Base-by-base conservation (phyloP, 371 early-diverging fungal species). In the Rhizopus stolonifer region DNA sequence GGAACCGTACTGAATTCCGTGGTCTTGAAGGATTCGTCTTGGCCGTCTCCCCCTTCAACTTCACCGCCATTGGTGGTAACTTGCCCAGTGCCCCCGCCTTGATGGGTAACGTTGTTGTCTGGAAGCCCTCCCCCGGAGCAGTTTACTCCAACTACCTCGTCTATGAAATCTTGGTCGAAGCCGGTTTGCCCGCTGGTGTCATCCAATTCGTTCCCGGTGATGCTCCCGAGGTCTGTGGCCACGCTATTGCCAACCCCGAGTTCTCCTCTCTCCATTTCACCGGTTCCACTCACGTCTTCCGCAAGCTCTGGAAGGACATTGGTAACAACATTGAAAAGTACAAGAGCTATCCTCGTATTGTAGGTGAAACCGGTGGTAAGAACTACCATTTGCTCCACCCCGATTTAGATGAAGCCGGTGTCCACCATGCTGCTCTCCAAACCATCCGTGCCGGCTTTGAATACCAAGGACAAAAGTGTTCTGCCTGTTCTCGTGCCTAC, bases 331-430 rank as follows among this genome's bases (percentile, higher is more conserved):
- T 97, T 46, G 88, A 94, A 54, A 79, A 61, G 42, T 98, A 96
- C 83, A 82, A 82, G 69, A 83, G 86, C 49, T 98, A 95, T 70
- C 99, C 99, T 44, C 91, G 99, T 68, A 89, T 96, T 46, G 98
- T 97, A 24, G 99, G 98, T 62, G 99, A 96, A 72, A 96, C 97
- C 33, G 98, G 98, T 65, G 98, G 98, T 54, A 98, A 98, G 85
- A 98, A 98, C 85, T 95, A 92, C 85, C 99, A 98, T 64, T 75
- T 98, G 58, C 60, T 97, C 42, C 97, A 97, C 72, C 72, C 80
- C 64, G 77, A 69, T 56, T 74, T 67, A 11, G 74, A 72, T 43
- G 63, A 76, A 43, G 93, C 89, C 25, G 88, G 87, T 67, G 72
- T 85, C 73, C 66, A 53, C 31, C 74, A 74, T 14, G 78, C 78